Evolutionary conservation across 305 asterid genomes (phyloP).

Genomic region (Fraxinus ornus): DNA sequence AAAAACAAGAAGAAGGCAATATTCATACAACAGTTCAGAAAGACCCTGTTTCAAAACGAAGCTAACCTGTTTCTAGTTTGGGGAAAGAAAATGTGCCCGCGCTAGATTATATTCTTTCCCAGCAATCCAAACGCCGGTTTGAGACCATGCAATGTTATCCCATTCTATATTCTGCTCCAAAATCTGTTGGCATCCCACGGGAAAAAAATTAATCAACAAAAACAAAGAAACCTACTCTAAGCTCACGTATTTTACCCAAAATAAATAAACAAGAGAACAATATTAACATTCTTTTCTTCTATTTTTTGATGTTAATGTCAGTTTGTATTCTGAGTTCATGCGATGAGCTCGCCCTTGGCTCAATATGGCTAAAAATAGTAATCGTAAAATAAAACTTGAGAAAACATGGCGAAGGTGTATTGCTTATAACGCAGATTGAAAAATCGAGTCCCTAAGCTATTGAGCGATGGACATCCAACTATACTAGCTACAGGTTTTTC

Average conservation of each 20-base stretch:
- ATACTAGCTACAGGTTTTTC: not conserved
- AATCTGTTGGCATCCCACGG: slow-evolving; percentile 44
- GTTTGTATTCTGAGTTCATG: not conserved
- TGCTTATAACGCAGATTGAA: not conserved
- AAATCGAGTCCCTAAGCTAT: not conserved
- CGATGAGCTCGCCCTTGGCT: not conserved
- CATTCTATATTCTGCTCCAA: slow-evolving; percentile 85
- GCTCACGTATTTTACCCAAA: not conserved
- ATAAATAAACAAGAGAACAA: not conserved
- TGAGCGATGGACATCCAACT: not conserved
- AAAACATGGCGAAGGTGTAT: not conserved
- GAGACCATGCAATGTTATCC: slow-evolving; percentile 89
- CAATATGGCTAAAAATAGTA: not conserved
- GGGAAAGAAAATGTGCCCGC: slow-evolving; percentile 84
- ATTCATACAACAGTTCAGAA: not conserved
- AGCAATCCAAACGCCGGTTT: slow-evolving; percentile 76
- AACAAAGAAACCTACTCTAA: not conserved
- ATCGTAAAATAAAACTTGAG: not conserved
- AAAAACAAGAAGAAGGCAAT: not conserved
- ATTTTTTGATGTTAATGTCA: not conserved
- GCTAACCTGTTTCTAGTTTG: slow-evolving; percentile 33
- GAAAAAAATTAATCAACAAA: not conserved
- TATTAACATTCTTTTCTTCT: not conserved
- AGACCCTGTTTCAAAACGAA: not conserved
- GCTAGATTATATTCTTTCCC: slow-evolving; percentile 86